phyloP scores from a whole-genome alignment of 345 rosid genomes.

The Populus davidiana region DNA sequence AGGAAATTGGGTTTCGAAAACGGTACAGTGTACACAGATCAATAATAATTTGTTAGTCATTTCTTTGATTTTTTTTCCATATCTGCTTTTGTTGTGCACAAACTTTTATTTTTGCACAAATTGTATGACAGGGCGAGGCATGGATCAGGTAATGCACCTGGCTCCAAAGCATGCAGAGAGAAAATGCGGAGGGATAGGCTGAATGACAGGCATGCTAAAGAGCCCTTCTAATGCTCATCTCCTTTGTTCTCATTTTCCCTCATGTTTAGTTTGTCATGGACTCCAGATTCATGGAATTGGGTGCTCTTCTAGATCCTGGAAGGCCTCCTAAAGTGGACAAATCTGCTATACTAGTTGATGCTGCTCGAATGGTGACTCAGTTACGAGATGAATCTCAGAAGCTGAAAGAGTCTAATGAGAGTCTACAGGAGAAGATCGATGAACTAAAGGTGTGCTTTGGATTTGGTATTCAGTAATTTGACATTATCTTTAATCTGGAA shows the following conservation, averaged over 20 bases:
- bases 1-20: constrained; percentile 36
- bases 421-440: constrained; percentile 27
- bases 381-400: constrained; percentile 25
- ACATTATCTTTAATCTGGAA: neutral
- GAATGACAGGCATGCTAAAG: constrained; percentile 25
- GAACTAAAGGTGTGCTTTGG: constrained; percentile 32
- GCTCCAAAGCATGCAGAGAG: constrained; percentile 28
- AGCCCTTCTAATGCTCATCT: neutral
- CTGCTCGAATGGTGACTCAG: constrained; percentile 31
- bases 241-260: neutral
- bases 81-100: neutral
- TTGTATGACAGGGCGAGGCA: constrained; percentile 17
- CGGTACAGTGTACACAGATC: constrained; percentile 19
- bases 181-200: constrained; percentile 24
- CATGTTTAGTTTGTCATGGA: neutral
- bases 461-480: neutral
- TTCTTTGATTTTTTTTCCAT: neutral
- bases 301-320: constrained; percentile 33
- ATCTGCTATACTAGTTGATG: constrained; percentile 31
- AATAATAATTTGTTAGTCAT: neutral
- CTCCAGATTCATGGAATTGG: constrained; percentile 36
- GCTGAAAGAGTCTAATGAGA: constrained; percentile 27
- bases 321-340: constrained; percentile 37
- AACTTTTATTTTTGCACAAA: neutral
- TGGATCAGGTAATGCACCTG: constrained; percentile 9